Percentiles rank a stretch among this genome's conserved stretches.
Evolutionary conservation across 2,329 filamentous ascomycete species (phyloP).

Genomic region (Penicillium sp.): DNA sequence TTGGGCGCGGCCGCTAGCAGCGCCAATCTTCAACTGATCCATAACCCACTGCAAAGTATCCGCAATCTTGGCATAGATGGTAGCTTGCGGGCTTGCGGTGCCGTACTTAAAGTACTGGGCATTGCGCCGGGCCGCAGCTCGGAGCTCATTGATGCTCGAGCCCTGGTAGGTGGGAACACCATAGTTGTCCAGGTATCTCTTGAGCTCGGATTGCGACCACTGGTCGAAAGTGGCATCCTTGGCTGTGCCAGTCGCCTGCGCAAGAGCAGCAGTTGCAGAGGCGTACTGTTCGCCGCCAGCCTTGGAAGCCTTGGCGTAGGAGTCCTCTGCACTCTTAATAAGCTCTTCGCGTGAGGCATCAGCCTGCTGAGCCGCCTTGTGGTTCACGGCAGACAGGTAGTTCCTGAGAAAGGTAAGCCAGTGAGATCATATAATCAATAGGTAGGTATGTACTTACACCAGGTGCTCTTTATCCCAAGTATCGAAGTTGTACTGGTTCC

Average conservation of each 20-base stretch:
- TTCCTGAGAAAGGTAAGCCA: conserved; percentile 36
- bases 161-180: conserved; percentile 68
- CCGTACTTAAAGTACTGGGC: conserved; percentile 76
- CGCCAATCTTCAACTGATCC: conserved; percentile 50
- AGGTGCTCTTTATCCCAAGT: conserved; percentile 71
- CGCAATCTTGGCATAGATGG: conserved; percentile 63
- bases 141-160: conserved; percentile 66
- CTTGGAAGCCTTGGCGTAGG: conserved; percentile 49
- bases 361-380: conserved; percentile 60
- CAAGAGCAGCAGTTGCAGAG: conserved; percentile 68
- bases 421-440: conserved; percentile 38
- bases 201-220: conserved; percentile 70
- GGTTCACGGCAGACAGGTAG: conserved; percentile 49
- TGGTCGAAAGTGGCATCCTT: conserved; percentile 68
- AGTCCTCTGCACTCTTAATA: conserved; percentile 53
- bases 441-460: conserved; percentile 45
- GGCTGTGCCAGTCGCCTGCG: conserved; percentile 62
- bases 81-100: conserved; percentile 63
- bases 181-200: conserved; percentile 76
- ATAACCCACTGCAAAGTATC: conserved; percentile 48
- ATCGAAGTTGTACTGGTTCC: conserved; percentile 75
- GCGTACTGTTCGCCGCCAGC: conserved; percentile 51
- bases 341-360: conserved; percentile 71
- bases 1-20: conserved; percentile 47
- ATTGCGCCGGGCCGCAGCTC: conserved; percentile 68